A percentile compares a stretch with the other conserved stretches of the same genome.
Evolutionary conservation across 352 stramenopile genomes (phyloP).

Genomic region (Phytophthora idaei): DNA sequence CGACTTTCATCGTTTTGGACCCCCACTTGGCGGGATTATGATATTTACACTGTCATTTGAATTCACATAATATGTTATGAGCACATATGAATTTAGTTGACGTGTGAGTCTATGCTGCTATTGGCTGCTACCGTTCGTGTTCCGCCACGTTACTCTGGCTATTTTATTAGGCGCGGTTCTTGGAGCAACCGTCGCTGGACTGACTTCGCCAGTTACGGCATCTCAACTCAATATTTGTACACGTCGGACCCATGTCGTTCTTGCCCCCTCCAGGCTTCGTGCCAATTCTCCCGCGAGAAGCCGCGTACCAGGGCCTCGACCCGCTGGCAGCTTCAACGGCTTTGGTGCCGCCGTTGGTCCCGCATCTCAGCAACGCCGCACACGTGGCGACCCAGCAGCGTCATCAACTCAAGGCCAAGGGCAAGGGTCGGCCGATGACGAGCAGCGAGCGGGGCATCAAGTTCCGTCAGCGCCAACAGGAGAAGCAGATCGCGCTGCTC

Average conservation of each 20-base stretch:
- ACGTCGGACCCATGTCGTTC: slow-evolving; percentile 6
- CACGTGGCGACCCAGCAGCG: background rate
- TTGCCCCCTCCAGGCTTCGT: slow-evolving; percentile 11
- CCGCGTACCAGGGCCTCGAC: background rate
- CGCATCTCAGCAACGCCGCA: background rate
- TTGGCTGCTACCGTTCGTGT: no score
- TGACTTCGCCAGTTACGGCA: background rate
- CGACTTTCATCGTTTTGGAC: no score
- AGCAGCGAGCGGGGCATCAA: slow-evolving; percentile 40
- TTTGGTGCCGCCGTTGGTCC: background rate
- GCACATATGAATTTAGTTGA: no score
- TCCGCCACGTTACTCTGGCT: no score
- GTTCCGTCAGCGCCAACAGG: slow-evolving; percentile 36
- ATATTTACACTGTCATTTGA: no score
- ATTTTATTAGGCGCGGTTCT: no score
- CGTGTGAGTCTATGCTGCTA: no score
- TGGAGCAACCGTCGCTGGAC: no score
- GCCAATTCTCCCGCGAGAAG: slow-evolving; percentile 14
- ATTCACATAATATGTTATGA: no score
- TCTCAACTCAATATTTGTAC: no score
- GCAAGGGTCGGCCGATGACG: slow-evolving; percentile 23
- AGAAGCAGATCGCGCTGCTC: slow-evolving; percentile 24
- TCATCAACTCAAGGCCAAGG: slow-evolving; percentile 17
- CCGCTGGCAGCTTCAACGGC: background rate
- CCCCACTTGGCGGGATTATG: no score